A percentile compares a stretch with the other conserved stretches of the same genome.
Conservation (phyloP, 805 yeast species). For the Danielia oregonensis region DNA sequence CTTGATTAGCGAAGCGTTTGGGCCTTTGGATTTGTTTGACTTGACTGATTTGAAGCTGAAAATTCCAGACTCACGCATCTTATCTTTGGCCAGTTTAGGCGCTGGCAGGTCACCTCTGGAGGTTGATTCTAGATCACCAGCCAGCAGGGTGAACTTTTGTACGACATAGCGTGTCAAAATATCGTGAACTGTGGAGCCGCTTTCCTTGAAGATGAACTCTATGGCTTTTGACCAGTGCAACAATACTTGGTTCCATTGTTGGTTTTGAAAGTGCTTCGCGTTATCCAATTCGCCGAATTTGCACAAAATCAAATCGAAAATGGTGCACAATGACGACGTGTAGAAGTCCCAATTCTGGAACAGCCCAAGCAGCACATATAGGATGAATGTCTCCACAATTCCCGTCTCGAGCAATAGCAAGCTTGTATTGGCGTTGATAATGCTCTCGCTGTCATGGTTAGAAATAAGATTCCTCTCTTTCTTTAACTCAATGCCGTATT, state of each 20-base stretch:
- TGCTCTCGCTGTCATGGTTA: constrained; percentile 25
- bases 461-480: constrained; percentile 19
- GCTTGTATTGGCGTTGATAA: constrained; percentile 19
- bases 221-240: constrained; percentile 27
- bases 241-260: constrained; percentile 28
- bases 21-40: constrained; percentile 16
- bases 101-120: not conserved
- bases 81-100: constrained; percentile 6
- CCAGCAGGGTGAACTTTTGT: constrained; percentile 21
- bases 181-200: constrained; percentile 37
- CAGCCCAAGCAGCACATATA: constrained; percentile 38
- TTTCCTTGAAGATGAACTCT: constrained; percentile 30
- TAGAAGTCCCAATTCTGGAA: constrained; percentile 37
- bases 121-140: constrained; percentile 3
- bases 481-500: constrained; percentile 11
- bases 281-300: constrained; percentile 25
- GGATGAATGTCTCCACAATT: constrained; percentile 28
- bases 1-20: constrained; percentile 15
- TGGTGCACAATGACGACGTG: constrained; percentile 21
- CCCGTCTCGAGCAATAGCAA: constrained; percentile 26
- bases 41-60: constrained; percentile 25
- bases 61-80: constrained; percentile 22
- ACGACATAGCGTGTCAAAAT: constrained; percentile 29
- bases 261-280: constrained; percentile 28
- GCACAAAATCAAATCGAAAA: constrained; percentile 28